Percentiles rank a stretch among this genome's conserved stretches.
Evolutionary conservation across 257 asterid genomes (phyloP).

Genomic region (Jasminum sambac): DNA sequence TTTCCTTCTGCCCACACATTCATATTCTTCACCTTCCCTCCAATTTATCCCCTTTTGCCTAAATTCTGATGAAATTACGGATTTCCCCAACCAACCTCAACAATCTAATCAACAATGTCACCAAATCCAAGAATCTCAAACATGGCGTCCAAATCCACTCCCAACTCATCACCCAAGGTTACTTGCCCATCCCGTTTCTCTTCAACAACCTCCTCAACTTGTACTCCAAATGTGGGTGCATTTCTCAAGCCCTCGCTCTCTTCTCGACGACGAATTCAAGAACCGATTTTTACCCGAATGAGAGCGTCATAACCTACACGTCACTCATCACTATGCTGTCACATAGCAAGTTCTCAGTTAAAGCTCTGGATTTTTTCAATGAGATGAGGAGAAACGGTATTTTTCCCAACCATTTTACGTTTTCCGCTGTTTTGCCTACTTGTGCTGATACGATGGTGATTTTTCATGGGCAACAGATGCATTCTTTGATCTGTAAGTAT

Average conservation of each 20-base stretch:
- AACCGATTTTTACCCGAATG: slow-evolving; percentile 24
- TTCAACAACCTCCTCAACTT: slow-evolving; percentile 48
- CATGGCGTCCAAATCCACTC: slow-evolving; percentile 50
- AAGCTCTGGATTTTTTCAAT: slow-evolving; percentile 39
- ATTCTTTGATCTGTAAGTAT: slow-evolving; percentile 37
- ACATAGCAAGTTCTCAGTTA: slow-evolving; percentile 27
- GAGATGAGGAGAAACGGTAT: slow-evolving; percentile 46
- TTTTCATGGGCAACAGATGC: slow-evolving; percentile 43
- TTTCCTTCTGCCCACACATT: not conserved
- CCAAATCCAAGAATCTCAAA: slow-evolving; percentile 25
- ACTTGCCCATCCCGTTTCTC: slow-evolving; percentile 34
- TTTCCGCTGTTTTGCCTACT: slow-evolving; percentile 51
- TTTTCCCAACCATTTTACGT: slow-evolving; percentile 45
- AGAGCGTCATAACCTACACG: slow-evolving; percentile 51
- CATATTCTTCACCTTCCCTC: not conserved
- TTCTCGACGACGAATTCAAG: slow-evolving; percentile 33
- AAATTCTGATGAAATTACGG: not conserved
- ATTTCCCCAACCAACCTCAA: slow-evolving; percentile 33
- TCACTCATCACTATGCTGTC: slow-evolving; percentile 47
- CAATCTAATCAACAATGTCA: slow-evolving; percentile 33
- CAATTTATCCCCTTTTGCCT: not conserved
- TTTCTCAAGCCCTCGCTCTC: slow-evolving; percentile 30
- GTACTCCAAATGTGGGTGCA: slow-evolving; percentile 43
- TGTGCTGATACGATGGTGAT: slow-evolving; percentile 31
- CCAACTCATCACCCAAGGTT: slow-evolving; percentile 39